Base-by-base conservation (phyloP, 768 basidiomycete species). In the Macrolepiota albuminosa region DNA sequence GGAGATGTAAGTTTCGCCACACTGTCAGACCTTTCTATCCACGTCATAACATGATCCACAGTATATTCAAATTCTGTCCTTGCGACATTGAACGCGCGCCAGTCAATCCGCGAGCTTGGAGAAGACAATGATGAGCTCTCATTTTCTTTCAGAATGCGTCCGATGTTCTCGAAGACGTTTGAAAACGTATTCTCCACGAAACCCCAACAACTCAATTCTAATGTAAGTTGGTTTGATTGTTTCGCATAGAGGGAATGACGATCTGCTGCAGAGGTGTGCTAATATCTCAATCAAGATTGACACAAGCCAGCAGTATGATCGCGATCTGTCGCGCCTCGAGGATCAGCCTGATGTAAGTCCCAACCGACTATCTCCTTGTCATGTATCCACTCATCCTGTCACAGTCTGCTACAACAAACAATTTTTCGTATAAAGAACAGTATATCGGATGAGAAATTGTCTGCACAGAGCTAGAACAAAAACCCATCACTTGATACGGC, bases 221-320 rank as follows among this genome's bases (percentile, higher is more conserved):
- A 69, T 66, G 72, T 75, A 61, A 55, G 66, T 57, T 42, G 33
- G 29, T 48, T 59, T 45, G 54, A 34, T 56, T 34, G 31, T 13
- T 40, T 16, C 18, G 49, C 45, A 33, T 16, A 43, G 43, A 50
- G 34, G 24, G 21, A 46, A 40, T 53, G 26, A 54, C 62, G 36
- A 60, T 58, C 56, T 42, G 53, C 47, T 37, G 37, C 55, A 80
- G 76, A 72, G 69, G 63, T 76, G 77, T 48, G 77, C 79, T 53
- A 81, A 81, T 61, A 83, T 86, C 63, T 82, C 84, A 37, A 85
- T 87, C 72, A 83, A 84, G 71, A 82, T 87, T 58, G 82, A 86
- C 67, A 86, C 85, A 8, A 84, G 76, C 43, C 77, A 83, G 33
- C 84, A 86, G 58, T 76, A 74, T 50, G 68, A 72, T 50, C 76